Evolutionary conservation across 2,329 filamentous ascomycete species (phyloP), one percentile per base, ranked within the genome.

Genomic region (Colletotrichum navitas): DNA sequence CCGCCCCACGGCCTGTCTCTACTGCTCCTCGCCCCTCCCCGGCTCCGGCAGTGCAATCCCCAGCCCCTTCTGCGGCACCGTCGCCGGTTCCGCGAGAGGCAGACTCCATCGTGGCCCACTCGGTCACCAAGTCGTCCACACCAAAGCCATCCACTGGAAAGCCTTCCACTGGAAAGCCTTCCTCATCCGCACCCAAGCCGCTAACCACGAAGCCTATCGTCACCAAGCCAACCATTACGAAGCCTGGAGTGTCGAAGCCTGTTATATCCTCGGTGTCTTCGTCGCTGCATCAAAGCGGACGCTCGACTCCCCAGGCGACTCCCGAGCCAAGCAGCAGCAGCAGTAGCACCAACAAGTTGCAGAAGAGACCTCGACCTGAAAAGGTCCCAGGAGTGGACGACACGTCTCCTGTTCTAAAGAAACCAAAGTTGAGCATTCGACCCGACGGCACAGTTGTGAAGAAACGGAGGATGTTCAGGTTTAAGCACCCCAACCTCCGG

Each of bases 331-430:
- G 68, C 52, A 73, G 74, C 32, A 39, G 54, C 36, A 47, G 45
- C 45, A 39, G 54, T n/a, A 58, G 7, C n/a, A 58, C 8, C 34
- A 58, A 58, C 14, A 77, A 75, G 58, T 74, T 72, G 21, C 74
- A 75, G 11, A 84, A 84, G 71, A 78, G 82, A 21, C 77, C 82
- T 24, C 80, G 80, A 3, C 76, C 81, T 43, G 82, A 83, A 18
- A 82, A 81, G 67, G 78, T 80, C 4, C 80, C 81, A 32, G 74
- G 76, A 24, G 75, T 80, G 5, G 81, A 82, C 47, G 74, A 76
- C 34, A 74, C 75, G 5, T 76, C 77, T 1, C 82, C 82, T 1
- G 79, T 78, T 34, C 76, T 81, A 0, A 84, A 84, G 76, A 79
- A 82, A 16, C 79, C 81, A 5, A 84, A 83, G 75, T 77, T 74